Conservation (phyloP, 495 filamentous ascomycete species). For the Cercophora scortea region DNA sequence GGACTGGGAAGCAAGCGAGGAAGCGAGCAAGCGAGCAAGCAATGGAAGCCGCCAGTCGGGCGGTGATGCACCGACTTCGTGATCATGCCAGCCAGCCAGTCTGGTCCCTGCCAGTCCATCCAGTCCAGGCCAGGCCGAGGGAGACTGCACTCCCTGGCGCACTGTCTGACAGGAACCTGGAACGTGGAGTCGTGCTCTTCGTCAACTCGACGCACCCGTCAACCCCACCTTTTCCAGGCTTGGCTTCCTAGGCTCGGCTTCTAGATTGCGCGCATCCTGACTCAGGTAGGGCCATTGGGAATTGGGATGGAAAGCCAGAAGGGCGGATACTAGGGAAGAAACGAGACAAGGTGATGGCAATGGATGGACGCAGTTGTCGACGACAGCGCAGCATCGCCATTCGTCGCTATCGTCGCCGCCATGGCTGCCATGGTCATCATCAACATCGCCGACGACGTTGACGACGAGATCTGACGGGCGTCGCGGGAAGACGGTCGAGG, state of each 20-base stretch:
- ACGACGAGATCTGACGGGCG: no score
- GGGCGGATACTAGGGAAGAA: no score
- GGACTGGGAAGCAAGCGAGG: background rate
- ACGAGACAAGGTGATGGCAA: no score
- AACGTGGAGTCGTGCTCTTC: constrained; percentile 1
- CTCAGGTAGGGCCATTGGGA: background rate
- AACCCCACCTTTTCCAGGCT: constrained; percentile 6
- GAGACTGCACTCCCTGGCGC: background rate
- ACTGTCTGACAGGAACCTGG: background rate
- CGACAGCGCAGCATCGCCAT: no score
- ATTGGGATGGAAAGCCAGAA: no score
- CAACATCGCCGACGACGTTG: no score
- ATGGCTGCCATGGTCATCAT: no score
- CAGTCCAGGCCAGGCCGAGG: no score
- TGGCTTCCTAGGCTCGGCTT: background rate
- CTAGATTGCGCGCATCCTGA: background rate
- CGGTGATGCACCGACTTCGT: constrained; percentile 10
- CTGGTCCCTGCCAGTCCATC: no score
- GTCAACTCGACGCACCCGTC: background rate
- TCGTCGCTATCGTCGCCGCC: no score
- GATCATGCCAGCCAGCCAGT: background rate
- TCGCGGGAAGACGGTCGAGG: no score
- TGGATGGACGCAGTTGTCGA: no score
- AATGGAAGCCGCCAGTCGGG: constrained; percentile 4
- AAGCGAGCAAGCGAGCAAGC: background rate